Percentiles rank a stretch among this genome's conserved stretches.
Evolutionary conservation across 352 stramenopile species (phyloP).

Genomic region (Elongisporangium undulatum): DNA sequence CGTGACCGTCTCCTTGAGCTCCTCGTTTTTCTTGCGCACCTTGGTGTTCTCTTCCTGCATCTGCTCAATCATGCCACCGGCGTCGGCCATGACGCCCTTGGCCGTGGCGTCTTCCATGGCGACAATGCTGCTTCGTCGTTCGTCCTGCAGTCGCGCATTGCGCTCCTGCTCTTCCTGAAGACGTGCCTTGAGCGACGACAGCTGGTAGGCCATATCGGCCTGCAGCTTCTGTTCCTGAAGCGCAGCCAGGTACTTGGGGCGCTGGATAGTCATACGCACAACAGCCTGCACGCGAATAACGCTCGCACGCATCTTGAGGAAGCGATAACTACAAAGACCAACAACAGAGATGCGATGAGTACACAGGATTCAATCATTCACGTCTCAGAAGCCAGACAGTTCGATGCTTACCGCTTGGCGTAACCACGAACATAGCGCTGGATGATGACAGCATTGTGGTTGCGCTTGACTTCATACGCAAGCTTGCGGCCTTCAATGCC

Average conservation of each 20-base stretch:
- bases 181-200: constrained; percentile 72
- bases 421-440: constrained; percentile 63
- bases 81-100: constrained; percentile 71
- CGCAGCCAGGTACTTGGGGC: constrained; percentile 68
- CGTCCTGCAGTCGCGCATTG: constrained; percentile 59
- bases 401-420: constrained; percentile 35
- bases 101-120: constrained; percentile 34
- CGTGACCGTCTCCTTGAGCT: constrained; percentile 59
- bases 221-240: constrained; percentile 80
- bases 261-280: constrained; percentile 79
- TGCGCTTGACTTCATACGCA: constrained; percentile 39
- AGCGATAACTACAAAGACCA: constrained; percentile 28
- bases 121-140: constrained; percentile 42
- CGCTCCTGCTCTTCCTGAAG: constrained; percentile 75
- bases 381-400: background rate
- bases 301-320: constrained; percentile 59
- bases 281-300: constrained; percentile 75
- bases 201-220: constrained; percentile 83
- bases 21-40: constrained; percentile 71
- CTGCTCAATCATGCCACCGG: constrained; percentile 81
- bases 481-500: constrained; percentile 59
- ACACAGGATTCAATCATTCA: background rate
- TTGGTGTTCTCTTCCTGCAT: constrained; percentile 77
- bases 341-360: background rate
- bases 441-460: constrained; percentile 60